phyloP scores from a whole-genome alignment of 257 asterid genomes.

The Nicotiana obtusifolia region DNA sequence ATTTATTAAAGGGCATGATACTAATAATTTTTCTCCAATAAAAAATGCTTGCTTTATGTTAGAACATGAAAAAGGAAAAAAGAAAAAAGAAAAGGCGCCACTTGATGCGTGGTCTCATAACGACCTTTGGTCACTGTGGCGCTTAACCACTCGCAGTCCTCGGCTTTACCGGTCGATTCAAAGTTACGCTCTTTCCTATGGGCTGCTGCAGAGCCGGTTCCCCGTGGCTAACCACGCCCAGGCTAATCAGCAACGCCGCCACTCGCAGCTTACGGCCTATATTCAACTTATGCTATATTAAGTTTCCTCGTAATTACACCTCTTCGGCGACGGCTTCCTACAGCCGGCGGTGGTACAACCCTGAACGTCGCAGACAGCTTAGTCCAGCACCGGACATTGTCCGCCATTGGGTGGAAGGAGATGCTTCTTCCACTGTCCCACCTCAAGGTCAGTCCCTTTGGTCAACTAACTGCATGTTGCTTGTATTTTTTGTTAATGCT shows the following conservation, averaged over 20 bases:
- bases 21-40: too few species aligned
- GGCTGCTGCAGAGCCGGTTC: constrained; percentile 23
- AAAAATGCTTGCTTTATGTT: too few species aligned
- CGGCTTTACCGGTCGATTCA: not conserved
- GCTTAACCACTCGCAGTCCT: not conserved
- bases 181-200: constrained; percentile 6
- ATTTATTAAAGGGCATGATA: too few species aligned
- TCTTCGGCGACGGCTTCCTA: constrained; percentile 12
- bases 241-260: not conserved
- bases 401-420: constrained; percentile 31
- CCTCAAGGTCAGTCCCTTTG: constrained; percentile 20
- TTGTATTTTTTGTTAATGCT: not conserved
- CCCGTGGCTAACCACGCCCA: not conserved
- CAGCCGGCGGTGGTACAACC: constrained; percentile 21
- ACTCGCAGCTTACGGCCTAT: not conserved
- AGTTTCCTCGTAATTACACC: constrained; percentile 12
- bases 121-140: constrained; percentile 5
- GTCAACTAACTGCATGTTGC: not conserved
- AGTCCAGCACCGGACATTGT: constrained; percentile 1
- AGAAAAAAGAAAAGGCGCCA: not conserved
- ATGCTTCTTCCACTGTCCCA: not conserved
- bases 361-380: not conserved
- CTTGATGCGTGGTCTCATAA: not conserved
- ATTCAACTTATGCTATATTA: constrained; percentile 7
- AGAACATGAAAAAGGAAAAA: too few species aligned